A percentile compares a stretch with the other conserved stretches of the same genome.
Conservation (phyloP, 495 filamentous ascomycete genomes). For the Tuber umbilicatum region DNA sequence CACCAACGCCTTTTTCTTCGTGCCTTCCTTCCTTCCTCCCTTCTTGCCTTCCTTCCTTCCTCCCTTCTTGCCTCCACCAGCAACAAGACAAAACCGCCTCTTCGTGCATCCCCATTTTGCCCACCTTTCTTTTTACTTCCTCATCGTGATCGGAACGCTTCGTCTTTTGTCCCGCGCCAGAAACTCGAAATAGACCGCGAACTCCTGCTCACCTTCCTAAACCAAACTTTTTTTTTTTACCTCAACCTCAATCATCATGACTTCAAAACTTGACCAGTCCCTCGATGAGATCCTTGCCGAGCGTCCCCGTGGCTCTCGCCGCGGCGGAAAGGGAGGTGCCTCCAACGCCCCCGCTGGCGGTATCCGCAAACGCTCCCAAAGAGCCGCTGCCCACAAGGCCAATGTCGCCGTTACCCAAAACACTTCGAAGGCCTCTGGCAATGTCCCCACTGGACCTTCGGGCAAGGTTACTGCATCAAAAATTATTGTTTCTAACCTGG, state of each 20-base stretch:
- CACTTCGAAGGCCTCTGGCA: constrained; percentile 55
- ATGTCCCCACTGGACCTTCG: constrained; percentile 59
- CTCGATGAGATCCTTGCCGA: constrained; percentile 90
- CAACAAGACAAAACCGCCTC: constrained; percentile 14
- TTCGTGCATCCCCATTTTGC: constrained; percentile 11
- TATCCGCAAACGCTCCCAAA: constrained; percentile 60
- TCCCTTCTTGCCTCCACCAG: constrained; percentile 20
- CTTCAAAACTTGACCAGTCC: constrained; percentile 88
- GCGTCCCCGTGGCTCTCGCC: constrained; percentile 53
- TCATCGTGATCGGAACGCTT: constrained; percentile 1
- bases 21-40: constrained; percentile 10
- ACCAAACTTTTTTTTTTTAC: constrained; percentile 11
- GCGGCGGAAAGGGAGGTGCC: constrained; percentile 51
- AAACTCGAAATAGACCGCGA: not conserved
- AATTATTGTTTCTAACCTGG: constrained; percentile 95
- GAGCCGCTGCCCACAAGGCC: constrained; percentile 40
- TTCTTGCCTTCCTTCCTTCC: constrained; percentile 15
- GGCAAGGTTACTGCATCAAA: constrained; percentile 67
- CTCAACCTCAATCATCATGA: constrained; percentile 56
- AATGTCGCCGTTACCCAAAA: constrained; percentile 48
- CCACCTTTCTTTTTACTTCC: constrained; percentile 14
- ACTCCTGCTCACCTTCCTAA: not conserved
- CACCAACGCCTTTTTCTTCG: constrained; percentile 8
- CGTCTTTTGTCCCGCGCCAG: constrained; percentile 1
- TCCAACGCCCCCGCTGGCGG: constrained; percentile 70